These are phyloP conservation scores for Leucoagaricus sp. DNA, from an alignment of 1,284 basidiomycete species.

Conservation along the genomic window DNA sequence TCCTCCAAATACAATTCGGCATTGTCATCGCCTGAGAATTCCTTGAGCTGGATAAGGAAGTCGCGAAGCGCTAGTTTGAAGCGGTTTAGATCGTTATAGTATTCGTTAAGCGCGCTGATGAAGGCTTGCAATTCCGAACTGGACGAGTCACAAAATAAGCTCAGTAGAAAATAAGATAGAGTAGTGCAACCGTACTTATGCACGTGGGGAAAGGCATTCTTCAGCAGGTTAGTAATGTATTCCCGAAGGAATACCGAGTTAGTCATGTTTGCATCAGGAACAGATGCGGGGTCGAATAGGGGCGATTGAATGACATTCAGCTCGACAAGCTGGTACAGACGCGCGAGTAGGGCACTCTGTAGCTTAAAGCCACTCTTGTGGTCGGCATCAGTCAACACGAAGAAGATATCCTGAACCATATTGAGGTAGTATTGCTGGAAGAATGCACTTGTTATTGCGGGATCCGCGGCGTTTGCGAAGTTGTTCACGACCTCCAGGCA, in stretches of 20 bases:
- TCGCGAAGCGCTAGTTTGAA: conserved; percentile 96
- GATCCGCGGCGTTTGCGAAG: conserved; percentile 80
- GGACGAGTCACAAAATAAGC: conserved; percentile 17
- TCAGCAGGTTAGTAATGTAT: conserved; percentile 86
- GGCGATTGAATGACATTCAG: conserved; percentile 81
- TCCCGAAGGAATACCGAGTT: conserved; percentile 87
- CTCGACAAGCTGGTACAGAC: conserved; percentile 94
- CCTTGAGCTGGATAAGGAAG: conserved; percentile 91
- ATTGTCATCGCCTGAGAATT: conserved; percentile 75
- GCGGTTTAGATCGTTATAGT: conserved; percentile 86
- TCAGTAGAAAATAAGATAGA: conserved; percentile 14
- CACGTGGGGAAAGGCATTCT: conserved; percentile 89
- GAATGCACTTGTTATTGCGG: conserved; percentile 73
- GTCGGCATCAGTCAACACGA: conserved; percentile 95
- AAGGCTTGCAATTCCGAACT: conserved; percentile 79
- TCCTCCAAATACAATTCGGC: conserved; percentile 88
- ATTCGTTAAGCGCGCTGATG: conserved; percentile 82
- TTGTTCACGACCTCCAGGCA: conserved; percentile 96
- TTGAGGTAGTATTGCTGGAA: conserved; percentile 88
- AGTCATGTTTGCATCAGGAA: conserved; percentile 74
- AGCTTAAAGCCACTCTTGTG: conserved; percentile 98
- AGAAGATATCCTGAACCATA: conserved; percentile 96
- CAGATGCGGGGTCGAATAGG: conserved; percentile 80
- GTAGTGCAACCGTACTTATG: conserved; percentile 60
- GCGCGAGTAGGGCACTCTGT: conserved; percentile 86